These are phyloP conservation scores for Myxozyma melibiosi DNA, from an alignment of 805 yeast genomes.

Conservation along the genomic window DNA sequence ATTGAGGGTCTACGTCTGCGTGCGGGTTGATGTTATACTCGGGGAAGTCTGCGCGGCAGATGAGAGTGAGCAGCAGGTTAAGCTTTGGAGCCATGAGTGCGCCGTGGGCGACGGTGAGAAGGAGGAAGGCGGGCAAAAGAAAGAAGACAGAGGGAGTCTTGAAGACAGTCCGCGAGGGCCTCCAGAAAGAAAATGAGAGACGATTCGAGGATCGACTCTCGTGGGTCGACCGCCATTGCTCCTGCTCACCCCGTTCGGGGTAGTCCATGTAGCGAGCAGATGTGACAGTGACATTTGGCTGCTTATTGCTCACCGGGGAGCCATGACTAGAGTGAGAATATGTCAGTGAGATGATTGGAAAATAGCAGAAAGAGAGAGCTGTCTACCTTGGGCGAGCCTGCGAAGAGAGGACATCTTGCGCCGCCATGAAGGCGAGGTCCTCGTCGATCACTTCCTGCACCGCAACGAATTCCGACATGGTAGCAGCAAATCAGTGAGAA, in stretches of 20 bases:
- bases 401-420: slow-evolving; percentile 7
- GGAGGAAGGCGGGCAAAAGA: slow-evolving; percentile 23
- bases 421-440: slow-evolving; percentile 18
- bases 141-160: slow-evolving; percentile 25
- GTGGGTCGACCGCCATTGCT: too few relatives aligned
- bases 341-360: neutral
- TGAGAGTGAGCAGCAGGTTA: slow-evolving; percentile 15
- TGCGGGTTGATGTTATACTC: too few relatives aligned
- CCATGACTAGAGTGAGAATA: too few relatives aligned
- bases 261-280: slow-evolving; percentile 2
- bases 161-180: too few relatives aligned
- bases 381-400: slow-evolving; percentile 1
- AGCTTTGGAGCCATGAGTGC: slow-evolving; percentile 30
- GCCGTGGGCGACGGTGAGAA: slow-evolving; percentile 24
- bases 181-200: too few relatives aligned
- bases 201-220: too few relatives aligned
- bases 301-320: neutral
- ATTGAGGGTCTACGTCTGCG: slow-evolving; percentile 24
- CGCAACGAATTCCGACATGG: slow-evolving; percentile 17
- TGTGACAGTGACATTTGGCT: neutral
- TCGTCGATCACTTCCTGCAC: slow-evolving; percentile 23
- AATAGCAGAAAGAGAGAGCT: neutral
- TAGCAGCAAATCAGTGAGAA: too few relatives aligned
- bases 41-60: too few relatives aligned
- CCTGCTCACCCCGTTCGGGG: neutral